Base-by-base conservation (phyloP, 345 rosid genomes). In the Limnanthes douglasii region DNA sequence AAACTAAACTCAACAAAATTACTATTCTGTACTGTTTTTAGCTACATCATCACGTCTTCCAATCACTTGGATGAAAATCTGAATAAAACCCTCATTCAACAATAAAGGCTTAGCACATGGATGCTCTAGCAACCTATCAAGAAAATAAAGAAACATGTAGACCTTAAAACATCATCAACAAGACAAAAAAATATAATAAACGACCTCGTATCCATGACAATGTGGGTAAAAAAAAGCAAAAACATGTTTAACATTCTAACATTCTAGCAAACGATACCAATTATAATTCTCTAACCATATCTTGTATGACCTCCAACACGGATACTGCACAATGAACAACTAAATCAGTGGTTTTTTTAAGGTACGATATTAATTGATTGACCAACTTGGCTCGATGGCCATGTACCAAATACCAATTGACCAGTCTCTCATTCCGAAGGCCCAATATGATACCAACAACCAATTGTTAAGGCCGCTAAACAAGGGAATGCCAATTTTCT, bases 401-500 rank as follows among this genome's bases (percentile, higher is more conserved):
- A 37, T 69, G 49, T 59, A 72, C 82, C 68, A 80, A 56, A 63
- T 90, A 90, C 96, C 98, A 90, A 56, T 70, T 59, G 44, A 84
- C 71, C 55, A 77, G 79, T 45, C 46, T 75, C 61, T 72, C 96
- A 72, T 84, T 77, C 51, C 55, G 70, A 32, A 82, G 88, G 38
- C 88, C 93, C 72, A 90, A 48, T 51, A 80, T 34, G 31, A 95
- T 70, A 47, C 92, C 78, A 39, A 77, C 68, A 24, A 86, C 86
- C 75, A 90, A 66, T 44, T 58, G 60, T 94, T 79, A 13, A 90
- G 69, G 35, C 84, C 78, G 72, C 92, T 80, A 64, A 74, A 58
- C 58, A 73, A 50, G 15, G 98, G 96, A 82, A 84, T 72, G 46
- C 86, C 79, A 54, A 75, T 77, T 59, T 73, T 70, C 98, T 95